Evolutionary conservation across 345 rosid genomes (phyloP).

Genomic region (Jatropha curcas): DNA sequence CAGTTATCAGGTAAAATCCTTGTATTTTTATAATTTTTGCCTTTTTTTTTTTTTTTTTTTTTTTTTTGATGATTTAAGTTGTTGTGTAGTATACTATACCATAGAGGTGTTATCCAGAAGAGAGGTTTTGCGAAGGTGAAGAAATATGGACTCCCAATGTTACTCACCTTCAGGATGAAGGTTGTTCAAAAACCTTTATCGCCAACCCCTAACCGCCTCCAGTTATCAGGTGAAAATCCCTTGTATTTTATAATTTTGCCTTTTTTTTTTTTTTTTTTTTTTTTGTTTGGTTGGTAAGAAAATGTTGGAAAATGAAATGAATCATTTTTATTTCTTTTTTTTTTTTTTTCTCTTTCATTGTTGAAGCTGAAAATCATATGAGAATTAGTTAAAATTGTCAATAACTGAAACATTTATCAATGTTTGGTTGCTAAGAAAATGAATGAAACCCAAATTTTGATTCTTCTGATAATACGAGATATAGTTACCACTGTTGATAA

Average conservation of each 20-base stretch:
- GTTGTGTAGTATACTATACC: slow-evolving; percentile 72
- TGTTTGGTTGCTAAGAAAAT: neutral
- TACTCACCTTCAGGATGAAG: slow-evolving; percentile 88
- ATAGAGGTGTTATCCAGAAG: slow-evolving; percentile 97
- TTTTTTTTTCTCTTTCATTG: neutral
- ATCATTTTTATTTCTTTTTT: neutral
- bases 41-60: neutral
- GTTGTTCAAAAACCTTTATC: slow-evolving; percentile 76
- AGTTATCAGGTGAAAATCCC: slow-evolving; percentile 68
- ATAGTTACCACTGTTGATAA: neutral
- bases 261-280: neutral
- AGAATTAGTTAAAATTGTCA: neutral
- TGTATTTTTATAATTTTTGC: too few species aligned
- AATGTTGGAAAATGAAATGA: neutral
- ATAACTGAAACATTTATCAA: slow-evolving; percentile 14
- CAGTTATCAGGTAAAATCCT: slow-evolving; percentile 69
- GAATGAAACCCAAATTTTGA: neutral
- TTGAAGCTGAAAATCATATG: too few species aligned
- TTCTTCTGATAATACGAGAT: neutral
- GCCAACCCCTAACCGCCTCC: slow-evolving; percentile 64
- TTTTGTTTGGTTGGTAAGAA: slow-evolving; percentile 15
- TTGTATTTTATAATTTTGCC: too few species aligned
- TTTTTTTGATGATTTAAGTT: slow-evolving; percentile 8
- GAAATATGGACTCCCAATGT: slow-evolving; percentile 94
- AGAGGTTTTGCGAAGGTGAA: slow-evolving; percentile 87